Evolutionary conservation across 495 filamentous ascomycete genomes (phyloP).

Genomic region (Friedmanniomyces endolithicus): DNA sequence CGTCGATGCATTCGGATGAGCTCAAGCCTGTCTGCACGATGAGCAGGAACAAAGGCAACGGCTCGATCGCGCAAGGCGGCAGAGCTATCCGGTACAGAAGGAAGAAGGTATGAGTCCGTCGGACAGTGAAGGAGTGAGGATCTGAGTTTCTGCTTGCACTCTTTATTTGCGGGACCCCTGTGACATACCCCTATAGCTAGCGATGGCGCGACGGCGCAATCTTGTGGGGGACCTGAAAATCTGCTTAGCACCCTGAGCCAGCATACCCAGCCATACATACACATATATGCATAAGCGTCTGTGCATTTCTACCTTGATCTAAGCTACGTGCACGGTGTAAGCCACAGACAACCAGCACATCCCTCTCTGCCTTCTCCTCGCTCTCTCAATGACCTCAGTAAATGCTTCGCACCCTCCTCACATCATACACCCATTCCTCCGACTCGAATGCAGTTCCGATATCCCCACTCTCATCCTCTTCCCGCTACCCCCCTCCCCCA

Average conservation of each 20-base stretch:
- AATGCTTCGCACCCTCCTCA: constrained; percentile 34
- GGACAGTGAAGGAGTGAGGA: not conserved
- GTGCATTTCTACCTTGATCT: not conserved
- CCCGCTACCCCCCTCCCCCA: constrained; percentile 28
- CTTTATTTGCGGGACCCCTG: not conserved
- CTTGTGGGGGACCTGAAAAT: not conserved
- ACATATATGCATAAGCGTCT: not conserved
- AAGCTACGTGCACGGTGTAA: no score
- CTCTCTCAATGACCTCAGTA: no score
- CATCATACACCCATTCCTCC: constrained; percentile 87
- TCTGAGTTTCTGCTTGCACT: not conserved
- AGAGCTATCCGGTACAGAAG: constrained; percentile 22
- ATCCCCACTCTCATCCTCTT: constrained; percentile 61
- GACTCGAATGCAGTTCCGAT: constrained; percentile 79
- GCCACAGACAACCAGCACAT: no score
- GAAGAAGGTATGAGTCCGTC: constrained; percentile 7
- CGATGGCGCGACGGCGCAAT: not conserved
- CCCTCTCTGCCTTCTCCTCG: no score
- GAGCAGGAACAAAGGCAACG: constrained; percentile 47
- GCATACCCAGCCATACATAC: not conserved
- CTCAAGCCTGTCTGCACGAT: constrained; percentile 62
- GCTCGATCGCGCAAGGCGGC: constrained; percentile 30
- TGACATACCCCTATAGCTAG: not conserved
- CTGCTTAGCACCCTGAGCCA: not conserved
- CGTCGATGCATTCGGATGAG: constrained; percentile 73